Base-by-base conservation (phyloP, 2,329 filamentous ascomycete genomes). In the Arthroderma sp. region DNA sequence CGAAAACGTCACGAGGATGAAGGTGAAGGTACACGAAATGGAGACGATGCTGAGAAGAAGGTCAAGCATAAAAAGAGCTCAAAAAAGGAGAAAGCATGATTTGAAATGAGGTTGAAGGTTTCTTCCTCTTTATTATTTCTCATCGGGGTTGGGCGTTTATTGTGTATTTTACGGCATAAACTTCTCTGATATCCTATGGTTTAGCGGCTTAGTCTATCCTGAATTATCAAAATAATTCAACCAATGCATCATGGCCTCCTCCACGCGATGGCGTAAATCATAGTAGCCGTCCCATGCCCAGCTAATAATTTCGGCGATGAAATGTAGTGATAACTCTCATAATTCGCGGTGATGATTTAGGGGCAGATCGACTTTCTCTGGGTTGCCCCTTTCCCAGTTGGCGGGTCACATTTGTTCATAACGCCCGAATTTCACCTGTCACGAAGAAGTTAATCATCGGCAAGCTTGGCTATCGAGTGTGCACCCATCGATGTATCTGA, bases 21-120 rank as follows among this genome's bases (percentile, higher is more conserved):
- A 8, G 56, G 53, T 2, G 53, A 56, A n/a, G 60, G 31, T n/a
- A 37, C 19, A 5, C 41, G 28, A 2, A 52, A 28, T 6, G 61
- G 55, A 2, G 53, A 63, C n/a, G 44, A 33, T 28, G 65, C 64
- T 57, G 78, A 79, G 66, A 74, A 71, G 61, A 73, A 70, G 63
- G 71, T 72, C 65, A 69, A 67, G 65, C 71, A 70, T 63, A 68
- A 66, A 55, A 68, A 69, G 63, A 64, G 66, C 35, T 55, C 54
- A 9, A 56, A 56, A 38, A 58, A 41, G 19, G 56, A 58, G 37
- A 55, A 58, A 33, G 51, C 51, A 39, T 38, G 51, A 54, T 38
- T 37, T 33, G 25, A 33, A 51, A 51, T 51, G 44, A 33, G 6
- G 19, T 51, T 25, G 47, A 51, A 51, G 47, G n/a, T n/a, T 17